Percentiles rank a stretch among this genome's conserved stretches.
phyloP scores from a whole-genome alignment of 2,329 filamentous ascomycete genomes.

The Fusarium oligoseptatum region DNA sequence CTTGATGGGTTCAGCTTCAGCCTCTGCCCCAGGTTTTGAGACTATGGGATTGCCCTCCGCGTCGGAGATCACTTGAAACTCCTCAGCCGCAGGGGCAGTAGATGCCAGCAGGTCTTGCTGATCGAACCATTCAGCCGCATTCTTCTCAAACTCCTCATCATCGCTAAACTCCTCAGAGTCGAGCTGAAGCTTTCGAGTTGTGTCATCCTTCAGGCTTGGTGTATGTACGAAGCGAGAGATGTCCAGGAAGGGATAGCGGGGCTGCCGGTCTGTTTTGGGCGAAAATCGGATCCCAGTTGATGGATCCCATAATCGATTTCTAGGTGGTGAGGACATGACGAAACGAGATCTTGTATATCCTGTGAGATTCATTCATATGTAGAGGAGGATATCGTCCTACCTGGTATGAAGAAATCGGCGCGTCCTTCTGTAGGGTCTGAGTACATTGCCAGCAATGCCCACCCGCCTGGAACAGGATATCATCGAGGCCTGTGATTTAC shows the following conservation, averaged over 20 bases:
- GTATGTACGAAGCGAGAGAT: constrained; percentile 46
- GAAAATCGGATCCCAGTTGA: constrained; percentile 50
- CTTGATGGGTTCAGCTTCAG: neutral
- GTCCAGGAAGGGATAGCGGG: constrained; percentile 46
- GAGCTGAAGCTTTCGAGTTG: neutral
- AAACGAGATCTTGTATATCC: constrained; percentile 17
- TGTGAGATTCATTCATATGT: constrained; percentile 19
- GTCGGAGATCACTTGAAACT: constrained; percentile 2
- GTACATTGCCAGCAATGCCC: constrained; percentile 48
- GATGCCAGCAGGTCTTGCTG: constrained; percentile 34
- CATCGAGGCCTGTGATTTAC: constrained; percentile 37
- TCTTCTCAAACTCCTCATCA: constrained; percentile 44
- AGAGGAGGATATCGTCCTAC: constrained; percentile 19
- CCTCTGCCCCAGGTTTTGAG: neutral
- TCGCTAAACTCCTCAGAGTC: constrained; percentile 38
- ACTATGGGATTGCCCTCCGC: constrained; percentile 15
- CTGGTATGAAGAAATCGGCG: constrained; percentile 30
- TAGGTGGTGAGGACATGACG: constrained; percentile 37
- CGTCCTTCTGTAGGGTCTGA: constrained; percentile 39
- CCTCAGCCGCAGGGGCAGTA: constrained; percentile 13
- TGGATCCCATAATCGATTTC: constrained; percentile 48
- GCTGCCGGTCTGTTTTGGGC: constrained; percentile 29
- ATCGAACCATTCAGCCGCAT: constrained; percentile 45
- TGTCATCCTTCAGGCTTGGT: neutral
- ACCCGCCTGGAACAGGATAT: constrained; percentile 28